Percentiles rank a stretch among this genome's conserved stretches.
Conservation (phyloP, 805 yeast genomes). For the Yamadazyma ubonensis region DNA sequence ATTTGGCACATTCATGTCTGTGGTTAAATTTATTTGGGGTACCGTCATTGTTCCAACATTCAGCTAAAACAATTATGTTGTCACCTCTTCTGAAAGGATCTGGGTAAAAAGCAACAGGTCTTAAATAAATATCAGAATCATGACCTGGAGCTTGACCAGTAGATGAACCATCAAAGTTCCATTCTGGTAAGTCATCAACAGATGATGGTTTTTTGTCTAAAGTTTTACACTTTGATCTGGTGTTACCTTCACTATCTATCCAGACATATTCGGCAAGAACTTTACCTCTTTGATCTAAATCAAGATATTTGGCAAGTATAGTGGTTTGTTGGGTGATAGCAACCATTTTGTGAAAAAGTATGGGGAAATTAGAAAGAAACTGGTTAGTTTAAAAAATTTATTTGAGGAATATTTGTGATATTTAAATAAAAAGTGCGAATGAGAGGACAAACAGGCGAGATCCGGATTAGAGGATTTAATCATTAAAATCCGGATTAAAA, state of each 20-base stretch:
- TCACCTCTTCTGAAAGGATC: slow-evolving; percentile 99
- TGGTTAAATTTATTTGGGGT: slow-evolving; percentile 98
- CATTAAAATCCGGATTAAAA: no score
- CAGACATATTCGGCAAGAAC: slow-evolving; percentile 96
- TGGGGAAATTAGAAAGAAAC: slow-evolving; percentile 9
- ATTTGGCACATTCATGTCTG: slow-evolving; percentile 94
- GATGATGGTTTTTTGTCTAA: slow-evolving; percentile 63
- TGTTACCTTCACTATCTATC: slow-evolving; percentile 89
- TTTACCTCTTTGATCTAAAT: slow-evolving; percentile 80
- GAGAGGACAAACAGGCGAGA: background rate
- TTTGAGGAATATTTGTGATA: slow-evolving; percentile 9
- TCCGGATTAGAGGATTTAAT: no score
- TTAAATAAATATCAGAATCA: slow-evolving; percentile 90
- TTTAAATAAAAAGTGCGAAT: slow-evolving; percentile 3
- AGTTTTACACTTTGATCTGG: slow-evolving; percentile 95
- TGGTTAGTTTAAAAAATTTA: slow-evolving; percentile 5
- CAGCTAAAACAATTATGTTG: slow-evolving; percentile 90
- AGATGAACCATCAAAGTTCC: slow-evolving; percentile 99
- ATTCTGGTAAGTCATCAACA: slow-evolving; percentile 90
- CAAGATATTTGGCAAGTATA: slow-evolving; percentile 78
- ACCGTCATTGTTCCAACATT: slow-evolving; percentile 98
- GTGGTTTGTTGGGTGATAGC: slow-evolving; percentile 65
- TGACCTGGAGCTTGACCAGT: slow-evolving; percentile 98
- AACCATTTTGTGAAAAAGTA: slow-evolving; percentile 25
- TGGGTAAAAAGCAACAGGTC: slow-evolving; percentile 93